Evolutionary conservation across 768 basidiomycete genomes (phyloP), one percentile per base, ranked within the genome.

Genomic region (Pleurotus djamor): DNA sequence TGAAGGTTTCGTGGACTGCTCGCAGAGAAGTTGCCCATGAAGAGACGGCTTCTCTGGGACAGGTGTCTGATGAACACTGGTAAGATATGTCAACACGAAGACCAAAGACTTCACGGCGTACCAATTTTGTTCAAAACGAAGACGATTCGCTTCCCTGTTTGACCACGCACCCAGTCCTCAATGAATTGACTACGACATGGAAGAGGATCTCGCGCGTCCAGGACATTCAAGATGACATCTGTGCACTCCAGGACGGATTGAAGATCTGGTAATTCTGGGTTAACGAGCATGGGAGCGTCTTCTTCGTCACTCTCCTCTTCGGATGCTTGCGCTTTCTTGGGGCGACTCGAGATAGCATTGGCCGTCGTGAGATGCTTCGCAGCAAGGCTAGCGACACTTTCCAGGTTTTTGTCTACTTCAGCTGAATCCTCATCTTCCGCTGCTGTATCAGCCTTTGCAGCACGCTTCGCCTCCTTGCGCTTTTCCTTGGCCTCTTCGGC

Each of bases 41-140:
- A 13, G 79, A 72, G 9, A 92, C 78, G 17, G 88, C 75, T 72
- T 96, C 95, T 41, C 86, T 81, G 14, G 94, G 92, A 60, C 89
- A 88, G 16, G 84, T 78, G 70, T 96, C 95, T 96, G 62, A 43
- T 63, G 44, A 34, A 5, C 55, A 41, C 34, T 12, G 48, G 59
- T 32, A 44, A 51, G 45, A 21, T 28, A 28, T 28, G 21, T 28
- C 21, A 28, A 28, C 2, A 28, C 21, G 21, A 28, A 28, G 21
- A 28, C 21, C 21, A 28, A 28, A 28, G 21, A 28, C 21, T 28
- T 28, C 21, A 28, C 21, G n/a, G 78, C 88, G 59, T 65, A 92
- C 94, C 94, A 63, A 89, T 88, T 77, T 97, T 97, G 71, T 90
- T 96, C 57, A 97, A 71, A 14, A 96, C 77, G n/a, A 94, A 72